Evolutionary conservation across 768 basidiomycete genomes (phyloP).

Genomic region (Suillus hirtellus): DNA sequence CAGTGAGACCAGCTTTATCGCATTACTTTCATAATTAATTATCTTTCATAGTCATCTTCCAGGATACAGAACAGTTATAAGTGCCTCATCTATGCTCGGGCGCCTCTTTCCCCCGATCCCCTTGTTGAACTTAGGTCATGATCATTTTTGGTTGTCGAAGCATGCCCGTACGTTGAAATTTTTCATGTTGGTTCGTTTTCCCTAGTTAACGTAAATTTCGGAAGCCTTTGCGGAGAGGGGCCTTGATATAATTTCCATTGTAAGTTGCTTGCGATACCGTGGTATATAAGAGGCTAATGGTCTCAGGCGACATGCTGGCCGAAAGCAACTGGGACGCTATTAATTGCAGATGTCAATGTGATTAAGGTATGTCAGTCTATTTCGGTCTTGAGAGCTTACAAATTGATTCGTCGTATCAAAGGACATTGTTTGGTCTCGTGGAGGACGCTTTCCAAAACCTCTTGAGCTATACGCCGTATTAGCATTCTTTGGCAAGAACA

Average conservation of each 20-base stretch:
- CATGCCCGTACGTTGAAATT: slow-evolving; percentile 8
- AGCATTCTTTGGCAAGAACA: slow-evolving; percentile 57
- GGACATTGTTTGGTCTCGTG: slow-evolving; percentile 24
- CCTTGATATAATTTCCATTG: slow-evolving; percentile 38
- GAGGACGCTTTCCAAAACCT: slow-evolving; percentile 53
- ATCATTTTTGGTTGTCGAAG: slow-evolving; percentile 11
- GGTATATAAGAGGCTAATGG: not conserved
- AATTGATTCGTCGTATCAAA: slow-evolving; percentile 6
- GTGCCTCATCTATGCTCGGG: not conserved
- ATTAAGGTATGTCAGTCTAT: slow-evolving; percentile 35
- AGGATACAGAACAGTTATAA: slow-evolving; percentile 10
- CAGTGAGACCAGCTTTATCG: slow-evolving; percentile 4
- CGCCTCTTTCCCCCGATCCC: slow-evolving; percentile 6
- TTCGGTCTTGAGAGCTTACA: not conserved
- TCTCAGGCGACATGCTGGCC: slow-evolving; percentile 17
- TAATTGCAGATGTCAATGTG: slow-evolving; percentile 40
- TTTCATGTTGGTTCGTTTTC: not conserved
- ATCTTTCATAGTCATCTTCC: slow-evolving; percentile 8
- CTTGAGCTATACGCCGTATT: slow-evolving; percentile 46
- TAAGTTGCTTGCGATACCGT: slow-evolving; percentile 23
- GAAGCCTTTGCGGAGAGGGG: slow-evolving; percentile 35
- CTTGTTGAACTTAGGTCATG: slow-evolving; percentile 9
- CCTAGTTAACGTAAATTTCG: not conserved
- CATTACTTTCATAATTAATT: not conserved
- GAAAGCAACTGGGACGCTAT: not conserved